Base-by-base conservation (phyloP, 345 rosid species). In the Cardiospermum halicacabum region DNA sequence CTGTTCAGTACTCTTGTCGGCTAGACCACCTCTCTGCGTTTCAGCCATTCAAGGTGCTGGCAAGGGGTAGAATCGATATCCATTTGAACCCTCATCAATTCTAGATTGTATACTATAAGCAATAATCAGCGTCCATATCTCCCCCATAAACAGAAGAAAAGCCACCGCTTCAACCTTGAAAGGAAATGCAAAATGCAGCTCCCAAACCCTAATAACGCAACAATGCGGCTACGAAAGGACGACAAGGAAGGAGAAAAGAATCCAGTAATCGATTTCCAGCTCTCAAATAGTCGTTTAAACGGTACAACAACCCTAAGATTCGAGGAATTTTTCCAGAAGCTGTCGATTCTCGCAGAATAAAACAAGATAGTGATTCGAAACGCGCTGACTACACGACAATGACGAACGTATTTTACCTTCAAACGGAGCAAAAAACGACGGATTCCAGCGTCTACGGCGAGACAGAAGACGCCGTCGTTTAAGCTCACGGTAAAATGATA, bases 1-100 rank as follows among this genome's bases (percentile, higher is more conserved):
- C 97, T 86, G 97, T 48, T 91, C 92, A 60, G 86, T 76, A 69
- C 84, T 92, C 86, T 87, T 86, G 71, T 86, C 92, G 71, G 84
- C 72, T 72, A 74, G 80, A 82, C 81, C 82, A 70, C 50, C 69
- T 78, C 77, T 82, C 75, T 78, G 82, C 73, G 84, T 36, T 79
- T 82, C 96, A 82, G 90, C 85, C 94, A 90, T 87, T 85, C 87
- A 78, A 87, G 75, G 67, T 66, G 84, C 57, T 68, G 72, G 65
- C 66, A 64, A 53, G 53, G 48, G 15, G 74, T 68, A 66, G 36
- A 78, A 58, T 69, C 73, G 78, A 75, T 65, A 71, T 78, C 87
- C 80, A 83, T 86, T 79, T 69, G 86, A 75, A 66, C 72, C 72
- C 74, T 71, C 69, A 65, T 75, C 72, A 56, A 62, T 72, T 57